Percentiles rank a stretch among this genome's conserved stretches.
Evolutionary conservation across 208 protist species (phyloP).

Genomic region (Trypanosoma melophagium): DNA sequence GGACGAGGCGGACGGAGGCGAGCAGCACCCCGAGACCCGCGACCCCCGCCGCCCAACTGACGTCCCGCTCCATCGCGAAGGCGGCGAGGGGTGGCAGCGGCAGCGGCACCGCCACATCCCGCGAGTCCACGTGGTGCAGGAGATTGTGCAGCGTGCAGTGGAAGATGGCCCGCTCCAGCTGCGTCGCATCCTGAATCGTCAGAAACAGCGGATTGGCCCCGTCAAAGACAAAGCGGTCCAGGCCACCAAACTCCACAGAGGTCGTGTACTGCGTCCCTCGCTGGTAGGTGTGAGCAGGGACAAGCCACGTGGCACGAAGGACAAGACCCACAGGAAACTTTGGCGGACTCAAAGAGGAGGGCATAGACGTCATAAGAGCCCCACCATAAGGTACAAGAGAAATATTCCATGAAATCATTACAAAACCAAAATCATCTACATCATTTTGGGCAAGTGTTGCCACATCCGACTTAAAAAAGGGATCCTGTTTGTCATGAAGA

Average conservation of each 20-base stretch:
- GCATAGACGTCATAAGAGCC: conserved; percentile 35
- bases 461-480: conserved; percentile 59
- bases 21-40: conserved; percentile 69
- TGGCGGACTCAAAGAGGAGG: conserved; percentile 10
- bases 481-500: conserved; percentile 51
- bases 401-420: conserved; percentile 73
- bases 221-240: conserved; percentile 47
- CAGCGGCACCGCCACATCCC: conserved; percentile 58
- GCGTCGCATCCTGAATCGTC: conserved; percentile 42
- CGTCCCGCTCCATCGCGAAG: conserved; percentile 65
- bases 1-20: conserved; percentile 56
- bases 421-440: conserved; percentile 83
- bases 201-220: conserved; percentile 50
- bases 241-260: conserved; percentile 74
- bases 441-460: conserved; percentile 40
- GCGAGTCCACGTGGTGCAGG: conserved; percentile 34
- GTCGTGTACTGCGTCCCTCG: conserved; percentile 58
- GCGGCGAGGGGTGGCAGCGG: conserved; percentile 56
- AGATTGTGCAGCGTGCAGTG: conserved; percentile 76
- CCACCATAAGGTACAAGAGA: conserved; percentile 66
- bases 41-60: conserved; percentile 66
- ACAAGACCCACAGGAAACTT: conserved; percentile 70
- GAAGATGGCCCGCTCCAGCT: conserved; percentile 39
- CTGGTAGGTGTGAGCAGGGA: conserved; percentile 39
- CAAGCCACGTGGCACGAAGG: conserved; percentile 70